These are phyloP conservation scores for Triticum turgidum DNA, from an alignment of 176 grass and related monocot genomes.

Conservation along the genomic window DNA sequence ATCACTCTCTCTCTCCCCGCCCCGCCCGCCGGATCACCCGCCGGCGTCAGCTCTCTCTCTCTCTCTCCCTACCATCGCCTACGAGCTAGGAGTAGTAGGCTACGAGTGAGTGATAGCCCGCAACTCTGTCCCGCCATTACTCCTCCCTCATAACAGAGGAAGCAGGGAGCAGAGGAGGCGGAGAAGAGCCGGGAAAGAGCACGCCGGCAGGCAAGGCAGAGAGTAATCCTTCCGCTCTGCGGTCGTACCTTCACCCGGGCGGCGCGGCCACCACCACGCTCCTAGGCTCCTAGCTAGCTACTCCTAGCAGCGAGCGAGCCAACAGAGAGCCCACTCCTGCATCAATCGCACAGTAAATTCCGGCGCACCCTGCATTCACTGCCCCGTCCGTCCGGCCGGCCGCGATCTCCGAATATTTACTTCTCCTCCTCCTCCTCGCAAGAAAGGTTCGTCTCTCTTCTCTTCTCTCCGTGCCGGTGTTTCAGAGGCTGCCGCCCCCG, in stretches of 20 bases:
- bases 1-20: neutral
- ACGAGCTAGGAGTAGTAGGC: neutral
- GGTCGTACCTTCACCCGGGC: constrained; percentile 21
- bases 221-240: neutral
- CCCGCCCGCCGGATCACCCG: neutral
- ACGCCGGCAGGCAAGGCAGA: neutral
- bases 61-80: neutral
- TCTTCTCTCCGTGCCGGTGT: neutral
- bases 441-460: constrained; percentile 22
- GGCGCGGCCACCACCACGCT: constrained; percentile 24
- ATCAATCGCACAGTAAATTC: constrained; percentile 50
- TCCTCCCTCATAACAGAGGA: constrained; percentile 35
- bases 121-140: constrained; percentile 30
- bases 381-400: neutral
- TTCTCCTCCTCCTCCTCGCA: neutral
- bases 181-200: neutral
- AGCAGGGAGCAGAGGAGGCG: neutral
- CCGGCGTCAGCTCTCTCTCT: neutral
- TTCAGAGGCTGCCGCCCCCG: neutral
- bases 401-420: constrained; percentile 37
- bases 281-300: neutral
- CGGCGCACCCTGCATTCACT: constrained; percentile 46
- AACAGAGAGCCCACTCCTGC: neutral
- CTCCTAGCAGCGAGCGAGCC: neutral
- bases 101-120: constrained; percentile 7